Evolutionary conservation across 2,329 filamentous ascomycete species (phyloP).

Genomic region (Dactylella cylindrospora): DNA sequence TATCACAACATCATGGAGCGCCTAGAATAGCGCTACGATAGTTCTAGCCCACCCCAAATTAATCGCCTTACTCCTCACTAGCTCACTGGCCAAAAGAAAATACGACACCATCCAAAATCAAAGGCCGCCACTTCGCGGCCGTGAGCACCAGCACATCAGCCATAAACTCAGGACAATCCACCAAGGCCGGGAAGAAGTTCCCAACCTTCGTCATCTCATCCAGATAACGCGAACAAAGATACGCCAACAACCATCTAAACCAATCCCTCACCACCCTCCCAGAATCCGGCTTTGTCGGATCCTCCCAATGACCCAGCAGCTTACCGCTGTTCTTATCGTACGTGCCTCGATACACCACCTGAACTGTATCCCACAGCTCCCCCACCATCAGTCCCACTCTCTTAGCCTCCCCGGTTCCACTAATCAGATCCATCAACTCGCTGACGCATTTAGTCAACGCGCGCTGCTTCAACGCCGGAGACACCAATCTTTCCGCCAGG

Average conservation of each 20-base stretch:
- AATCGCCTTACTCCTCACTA: too few relatives aligned
- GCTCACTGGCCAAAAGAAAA: too few relatives aligned
- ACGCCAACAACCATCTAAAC: slow-evolving; percentile 8
- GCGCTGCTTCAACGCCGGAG: neutral
- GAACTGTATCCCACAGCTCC: slow-evolving; percentile 15
- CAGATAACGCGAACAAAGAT: slow-evolving; percentile 4
- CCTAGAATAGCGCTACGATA: too few relatives aligned
- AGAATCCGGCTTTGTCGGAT: too few relatives aligned
- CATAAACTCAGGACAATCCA: slow-evolving; percentile 15
- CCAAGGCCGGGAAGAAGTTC: neutral
- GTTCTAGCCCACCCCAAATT: too few relatives aligned
- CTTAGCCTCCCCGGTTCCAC: neutral
- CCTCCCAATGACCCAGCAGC: neutral
- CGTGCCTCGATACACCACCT: slow-evolving; percentile 2
- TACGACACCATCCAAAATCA: too few relatives aligned
- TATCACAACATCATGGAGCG: too few relatives aligned
- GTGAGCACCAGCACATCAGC: slow-evolving; percentile 23
- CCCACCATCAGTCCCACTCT: slow-evolving; percentile 3
- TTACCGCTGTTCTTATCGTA: slow-evolving; percentile 6
- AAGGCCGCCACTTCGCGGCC: too few relatives aligned
- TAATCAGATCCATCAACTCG: neutral
- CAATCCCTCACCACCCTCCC: neutral
- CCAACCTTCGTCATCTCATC: neutral
- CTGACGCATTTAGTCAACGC: slow-evolving; percentile 1
- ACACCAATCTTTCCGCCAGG: neutral